phyloP scores from a whole-genome alignment of 2,329 filamentous ascomycete species.

The Sporothrix variecibatus region DNA sequence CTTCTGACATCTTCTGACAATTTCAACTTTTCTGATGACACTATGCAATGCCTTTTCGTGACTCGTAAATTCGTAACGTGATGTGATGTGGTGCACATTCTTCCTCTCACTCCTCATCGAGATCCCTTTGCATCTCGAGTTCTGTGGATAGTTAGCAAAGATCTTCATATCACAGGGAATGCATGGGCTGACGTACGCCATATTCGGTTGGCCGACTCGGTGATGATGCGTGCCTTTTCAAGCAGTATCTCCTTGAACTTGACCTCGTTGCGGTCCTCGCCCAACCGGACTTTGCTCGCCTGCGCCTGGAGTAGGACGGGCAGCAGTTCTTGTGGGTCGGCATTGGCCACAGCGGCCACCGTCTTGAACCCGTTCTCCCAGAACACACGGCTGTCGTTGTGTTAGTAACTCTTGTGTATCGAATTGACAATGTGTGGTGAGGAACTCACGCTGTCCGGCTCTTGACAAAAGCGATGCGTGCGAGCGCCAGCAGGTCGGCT shows the following conservation, averaged over 20 bases:
- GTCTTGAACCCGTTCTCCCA: constrained; percentile 76
- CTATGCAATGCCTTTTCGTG: neutral
- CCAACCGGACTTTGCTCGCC: constrained; percentile 61
- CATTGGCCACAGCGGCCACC: constrained; percentile 67
- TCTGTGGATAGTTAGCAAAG: constrained; percentile 27
- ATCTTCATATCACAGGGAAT: neutral
- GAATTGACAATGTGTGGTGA: too few species aligned
- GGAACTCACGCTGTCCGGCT: constrained; percentile 65
- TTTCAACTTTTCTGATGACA: neutral
- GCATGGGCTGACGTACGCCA: constrained; percentile 58
- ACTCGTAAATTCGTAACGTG: neutral
- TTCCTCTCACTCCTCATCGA: constrained; percentile 26
- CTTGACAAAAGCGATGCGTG: constrained; percentile 74
- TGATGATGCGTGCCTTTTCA: constrained; percentile 66
- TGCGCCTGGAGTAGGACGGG: constrained; percentile 71
- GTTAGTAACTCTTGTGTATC: neutral
- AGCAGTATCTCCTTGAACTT: constrained; percentile 23
- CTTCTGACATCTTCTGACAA: neutral
- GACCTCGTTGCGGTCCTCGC: constrained; percentile 19
- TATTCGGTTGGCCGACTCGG: constrained; percentile 66
- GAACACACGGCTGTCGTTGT: constrained; percentile 54
- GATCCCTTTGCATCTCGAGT: constrained; percentile 32
- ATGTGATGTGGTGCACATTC: too few species aligned
- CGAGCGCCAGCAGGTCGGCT: constrained; percentile 68
- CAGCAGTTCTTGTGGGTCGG: constrained; percentile 66